phyloP scores from a whole-genome alignment of 257 asterid genomes.

The Penstemon newberryi region DNA sequence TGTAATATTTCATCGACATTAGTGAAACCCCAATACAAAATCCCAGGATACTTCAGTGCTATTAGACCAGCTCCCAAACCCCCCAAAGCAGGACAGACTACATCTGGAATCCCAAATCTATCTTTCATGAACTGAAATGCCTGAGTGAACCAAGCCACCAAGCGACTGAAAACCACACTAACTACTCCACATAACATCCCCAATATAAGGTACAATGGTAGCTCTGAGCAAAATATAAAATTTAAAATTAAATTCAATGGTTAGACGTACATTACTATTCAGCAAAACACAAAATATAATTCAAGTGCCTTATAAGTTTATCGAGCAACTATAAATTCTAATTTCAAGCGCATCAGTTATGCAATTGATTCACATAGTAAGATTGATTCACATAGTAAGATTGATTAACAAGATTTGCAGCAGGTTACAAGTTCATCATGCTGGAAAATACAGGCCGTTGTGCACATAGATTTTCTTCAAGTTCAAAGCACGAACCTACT shows the following conservation, averaged over 20 bases:
- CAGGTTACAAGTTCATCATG: constrained; percentile 20
- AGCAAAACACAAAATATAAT: constrained; percentile 25
- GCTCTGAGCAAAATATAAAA: constrained; percentile 53
- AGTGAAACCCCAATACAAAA: constrained; percentile 96
- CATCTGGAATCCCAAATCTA: constrained; percentile 73
- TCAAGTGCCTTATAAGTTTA: constrained; percentile 15
- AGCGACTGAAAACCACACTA: constrained; percentile 78
- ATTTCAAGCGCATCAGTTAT: constrained; percentile 9
- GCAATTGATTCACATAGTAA: constrained; percentile 14
- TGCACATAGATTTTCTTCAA: constrained; percentile 3
- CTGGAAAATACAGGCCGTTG: constrained; percentile 5
- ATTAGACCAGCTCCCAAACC: constrained; percentile 97
- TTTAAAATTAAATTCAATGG: constrained; percentile 29
- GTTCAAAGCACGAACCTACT: constrained; percentile 19
- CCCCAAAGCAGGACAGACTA: constrained; percentile 95
- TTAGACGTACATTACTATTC: constrained; percentile 28
- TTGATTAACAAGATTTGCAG: constrained; percentile 9
- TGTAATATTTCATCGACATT: constrained; percentile 95
- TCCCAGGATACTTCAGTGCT: constrained; percentile 95
- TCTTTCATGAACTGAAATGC: constrained; percentile 69
- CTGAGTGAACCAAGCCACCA: constrained; percentile 73
- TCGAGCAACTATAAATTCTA: constrained; percentile 14
- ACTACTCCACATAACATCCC: constrained; percentile 99
- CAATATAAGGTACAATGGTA: constrained; percentile 89
- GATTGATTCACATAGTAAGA: constrained; percentile 4